These are phyloP conservation scores for Physaria fendleri DNA, from an alignment of 345 rosid species.

Conservation along the genomic window DNA sequence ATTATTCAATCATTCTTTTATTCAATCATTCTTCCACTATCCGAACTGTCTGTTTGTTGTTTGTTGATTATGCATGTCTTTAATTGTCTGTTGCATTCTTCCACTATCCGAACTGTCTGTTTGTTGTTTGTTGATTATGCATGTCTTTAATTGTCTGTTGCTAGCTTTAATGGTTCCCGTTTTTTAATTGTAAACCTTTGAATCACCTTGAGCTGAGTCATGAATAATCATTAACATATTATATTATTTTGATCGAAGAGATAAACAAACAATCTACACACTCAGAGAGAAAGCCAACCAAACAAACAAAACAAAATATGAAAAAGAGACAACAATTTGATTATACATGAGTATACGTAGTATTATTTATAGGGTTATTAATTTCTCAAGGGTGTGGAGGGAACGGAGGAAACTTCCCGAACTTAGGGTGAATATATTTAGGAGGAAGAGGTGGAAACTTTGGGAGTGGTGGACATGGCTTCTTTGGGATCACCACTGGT, in stretches of 20 bases:
- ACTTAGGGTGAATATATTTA: conserved; percentile 39
- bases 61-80: no score
- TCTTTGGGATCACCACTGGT: conserved; percentile 26
- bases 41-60: no score
- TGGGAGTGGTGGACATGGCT: conserved; percentile 38
- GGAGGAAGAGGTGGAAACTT: conserved; percentile 55
- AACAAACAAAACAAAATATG: background rate
- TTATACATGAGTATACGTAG: conserved; percentile 8
- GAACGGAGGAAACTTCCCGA: conserved; percentile 45
- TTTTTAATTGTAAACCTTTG: no score
- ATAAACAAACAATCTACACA: conserved; percentile 14
- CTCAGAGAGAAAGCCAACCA: conserved; percentile 7
- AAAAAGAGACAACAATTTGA: background rate
- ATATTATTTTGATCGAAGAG: background rate
- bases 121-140: no score
- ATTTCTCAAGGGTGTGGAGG: conserved; percentile 29
- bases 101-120: no score
- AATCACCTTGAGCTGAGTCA: background rate
- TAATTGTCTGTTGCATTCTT: no score
- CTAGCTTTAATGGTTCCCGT: no score
- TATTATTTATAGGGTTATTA: background rate
- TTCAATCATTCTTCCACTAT: background rate
- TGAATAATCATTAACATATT: conserved; percentile 6
- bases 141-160: no score
- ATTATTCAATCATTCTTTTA: background rate